A percentile compares a stretch with the other conserved stretches of the same genome.
phyloP scores from a whole-genome alignment of 1,284 basidiomycete genomes.

The Microbotryomycetes sp. region DNA sequence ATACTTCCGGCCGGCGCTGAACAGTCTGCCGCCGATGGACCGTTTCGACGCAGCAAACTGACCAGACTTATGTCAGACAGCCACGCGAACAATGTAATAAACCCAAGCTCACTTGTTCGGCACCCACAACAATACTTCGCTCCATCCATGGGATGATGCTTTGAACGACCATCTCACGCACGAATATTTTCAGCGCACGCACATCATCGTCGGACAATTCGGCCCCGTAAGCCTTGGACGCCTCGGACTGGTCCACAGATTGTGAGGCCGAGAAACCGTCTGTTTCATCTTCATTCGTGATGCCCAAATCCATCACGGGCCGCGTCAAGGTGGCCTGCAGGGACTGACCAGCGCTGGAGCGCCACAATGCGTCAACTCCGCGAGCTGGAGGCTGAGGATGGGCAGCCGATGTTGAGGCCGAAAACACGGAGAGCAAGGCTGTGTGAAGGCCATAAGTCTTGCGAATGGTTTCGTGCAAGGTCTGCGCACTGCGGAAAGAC shows the following conservation, averaged over 20 bases:
- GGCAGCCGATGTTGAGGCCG: neutral
- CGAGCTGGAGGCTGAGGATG: conserved; percentile 1
- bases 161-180: conserved; percentile 84
- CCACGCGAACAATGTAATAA: neutral
- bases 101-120: conserved; percentile 60
- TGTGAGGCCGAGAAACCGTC: neutral
- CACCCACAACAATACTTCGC: conserved; percentile 84
- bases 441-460: conserved; percentile 36
- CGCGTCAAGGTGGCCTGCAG: too few species aligned
- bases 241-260: neutral
- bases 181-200: conserved; percentile 60
- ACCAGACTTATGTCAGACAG: neutral
- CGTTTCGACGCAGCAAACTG: conserved; percentile 74
- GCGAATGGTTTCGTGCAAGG: conserved; percentile 30
- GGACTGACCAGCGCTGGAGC: neutral
- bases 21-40: conserved; percentile 80
- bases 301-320: neutral
- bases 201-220: conserved; percentile 16
- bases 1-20: conserved; percentile 56
- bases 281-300: neutral
- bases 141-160: conserved; percentile 96
- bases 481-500: conserved; percentile 7
- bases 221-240: neutral
- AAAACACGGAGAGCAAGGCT: conserved; percentile 31
- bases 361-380: conserved; percentile 4